A percentile compares a stretch with the other conserved stretches of the same genome.
Evolutionary conservation across 805 yeast species (phyloP).

Genomic region (Candida alai): DNA sequence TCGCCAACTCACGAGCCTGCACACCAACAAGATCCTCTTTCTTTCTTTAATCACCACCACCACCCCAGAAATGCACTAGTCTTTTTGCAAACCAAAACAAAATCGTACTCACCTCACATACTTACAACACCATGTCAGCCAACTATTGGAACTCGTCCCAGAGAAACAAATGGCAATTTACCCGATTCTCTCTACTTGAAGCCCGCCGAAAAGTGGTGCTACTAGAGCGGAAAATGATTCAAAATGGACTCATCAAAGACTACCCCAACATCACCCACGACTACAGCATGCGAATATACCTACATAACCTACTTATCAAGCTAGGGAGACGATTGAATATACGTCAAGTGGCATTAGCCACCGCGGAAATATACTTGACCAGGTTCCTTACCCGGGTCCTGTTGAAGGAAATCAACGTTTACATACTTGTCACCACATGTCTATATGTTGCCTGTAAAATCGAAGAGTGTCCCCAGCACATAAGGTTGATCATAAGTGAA

Average conservation of each 20-base stretch:
- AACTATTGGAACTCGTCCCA: constrained; percentile 88
- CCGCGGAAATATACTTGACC: constrained; percentile 83
- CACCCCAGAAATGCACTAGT: too few species aligned
- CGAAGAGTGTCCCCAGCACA: constrained; percentile 94
- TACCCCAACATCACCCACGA: constrained; percentile 48
- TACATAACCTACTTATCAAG: constrained; percentile 70
- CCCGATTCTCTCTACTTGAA: constrained; percentile 54
- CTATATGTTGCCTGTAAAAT: constrained; percentile 88
- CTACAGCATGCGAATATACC: constrained; percentile 65
- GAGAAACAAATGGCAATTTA: constrained; percentile 74
- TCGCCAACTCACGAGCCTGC: too few species aligned
- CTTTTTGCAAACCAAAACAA: too few species aligned
- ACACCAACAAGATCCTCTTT: too few species aligned
- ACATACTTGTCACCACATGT: constrained; percentile 77
- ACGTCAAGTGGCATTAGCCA: constrained; percentile 80
- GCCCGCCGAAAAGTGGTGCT: constrained; percentile 38
- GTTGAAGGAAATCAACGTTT: constrained; percentile 76
- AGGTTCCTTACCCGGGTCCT: constrained; percentile 72
- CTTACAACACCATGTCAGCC: constrained; percentile 56
- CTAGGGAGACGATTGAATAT: constrained; percentile 75
- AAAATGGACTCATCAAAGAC: constrained; percentile 40
- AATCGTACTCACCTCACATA: neutral
- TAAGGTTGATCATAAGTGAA: constrained; percentile 75
- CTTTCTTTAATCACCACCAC: too few species aligned
- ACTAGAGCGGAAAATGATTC: constrained; percentile 41